These are phyloP conservation scores for Talaromyces amestolkiae DNA, from an alignment of 2,329 filamentous ascomycete species.

Conservation along the genomic window DNA sequence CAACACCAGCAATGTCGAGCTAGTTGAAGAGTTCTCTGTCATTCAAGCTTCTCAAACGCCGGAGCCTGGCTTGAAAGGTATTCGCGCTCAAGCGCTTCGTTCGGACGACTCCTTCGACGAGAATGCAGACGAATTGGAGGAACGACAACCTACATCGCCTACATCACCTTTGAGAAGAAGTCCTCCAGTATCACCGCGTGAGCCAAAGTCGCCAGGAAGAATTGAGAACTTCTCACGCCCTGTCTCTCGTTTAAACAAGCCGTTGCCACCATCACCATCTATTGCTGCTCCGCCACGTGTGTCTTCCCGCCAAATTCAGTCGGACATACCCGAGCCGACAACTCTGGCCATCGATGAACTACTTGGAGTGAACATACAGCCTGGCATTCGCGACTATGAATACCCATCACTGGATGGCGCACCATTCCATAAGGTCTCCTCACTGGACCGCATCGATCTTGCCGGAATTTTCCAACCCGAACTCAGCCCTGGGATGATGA, in stretches of 20 bases:
- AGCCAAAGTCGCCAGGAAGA: slow-evolving; percentile 27
- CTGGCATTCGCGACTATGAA: slow-evolving; percentile 32
- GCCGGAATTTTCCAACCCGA: slow-evolving; percentile 22
- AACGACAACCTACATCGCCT: slow-evolving; percentile 2
- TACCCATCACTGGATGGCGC: slow-evolving; percentile 26
- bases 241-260: slow-evolving; percentile 41
- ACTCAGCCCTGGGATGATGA: slow-evolving; percentile 30
- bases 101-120: slow-evolving; percentile 22
- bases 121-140: slow-evolving; percentile 18
- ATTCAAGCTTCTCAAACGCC: slow-evolving; percentile 54
- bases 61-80: slow-evolving; percentile 50
- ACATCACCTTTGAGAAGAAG: slow-evolving; percentile 26
- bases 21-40: slow-evolving; percentile 54
- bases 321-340: slow-evolving; percentile 33
- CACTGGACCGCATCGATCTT: slow-evolving; percentile 25
- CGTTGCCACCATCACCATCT: slow-evolving; percentile 36
- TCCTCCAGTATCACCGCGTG: slow-evolving; percentile 33
- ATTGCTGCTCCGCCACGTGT: slow-evolving; percentile 41
- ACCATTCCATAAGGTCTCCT: slow-evolving; percentile 10
- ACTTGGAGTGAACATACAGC: slow-evolving; percentile 33
- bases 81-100: slow-evolving; percentile 50
- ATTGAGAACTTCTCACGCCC: slow-evolving; percentile 58
- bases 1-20: slow-evolving; percentile 50
- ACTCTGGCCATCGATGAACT: slow-evolving; percentile 43
- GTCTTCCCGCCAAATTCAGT: slow-evolving; percentile 35